Base-by-base conservation (phyloP, 306 rosid species). In the Lotus japonicus region DNA sequence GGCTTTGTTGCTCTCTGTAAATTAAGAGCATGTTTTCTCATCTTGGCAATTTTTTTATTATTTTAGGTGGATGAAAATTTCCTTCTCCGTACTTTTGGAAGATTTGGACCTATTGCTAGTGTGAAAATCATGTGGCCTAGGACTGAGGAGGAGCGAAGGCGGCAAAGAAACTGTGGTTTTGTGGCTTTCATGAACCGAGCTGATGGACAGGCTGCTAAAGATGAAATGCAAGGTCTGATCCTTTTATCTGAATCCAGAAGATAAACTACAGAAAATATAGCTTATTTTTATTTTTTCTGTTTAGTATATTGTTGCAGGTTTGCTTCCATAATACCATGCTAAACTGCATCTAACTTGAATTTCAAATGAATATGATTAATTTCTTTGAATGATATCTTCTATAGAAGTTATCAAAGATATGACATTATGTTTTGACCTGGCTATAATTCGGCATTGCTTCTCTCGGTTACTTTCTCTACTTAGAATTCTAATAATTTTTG, bases 61-160 rank as follows among this genome's bases (percentile, higher is more conserved):
- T 70, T 79, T 64, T 78, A 95, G 99, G 99, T 95, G 52, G 99
- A 95, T 33, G 99, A 95, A 76, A 95, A 95, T 83, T 95, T 95
- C 80, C 97, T 95, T 48, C 86, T 95, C 74, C 95, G 99, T 41
- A 95, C 99, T 18, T 95, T 95, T 77, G 99, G 99, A 80, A 88
- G 99, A 88, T 95, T 95, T 76, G 99, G 99, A 58, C 99, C 97
- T 68, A 91, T 95, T 85, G 99, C 99, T 53, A 95, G 99, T 62
- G 99, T 95, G 81, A 95, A 95, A 83, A 95, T 95, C 78, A 95
- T 95, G 99, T 95, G 99, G 99, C 99, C 99, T 71, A 83, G 99
- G 76, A 95, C 99, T 15, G 99, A 95, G 80, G 99, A 95, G 87
- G 99, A 95, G 83, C 85, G 97, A 73, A 81, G 89, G 81, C 87